Evolutionary conservation across 2,329 filamentous ascomycete species (phyloP).

Genomic region (Pseudogymnoascus pannorum): DNA sequence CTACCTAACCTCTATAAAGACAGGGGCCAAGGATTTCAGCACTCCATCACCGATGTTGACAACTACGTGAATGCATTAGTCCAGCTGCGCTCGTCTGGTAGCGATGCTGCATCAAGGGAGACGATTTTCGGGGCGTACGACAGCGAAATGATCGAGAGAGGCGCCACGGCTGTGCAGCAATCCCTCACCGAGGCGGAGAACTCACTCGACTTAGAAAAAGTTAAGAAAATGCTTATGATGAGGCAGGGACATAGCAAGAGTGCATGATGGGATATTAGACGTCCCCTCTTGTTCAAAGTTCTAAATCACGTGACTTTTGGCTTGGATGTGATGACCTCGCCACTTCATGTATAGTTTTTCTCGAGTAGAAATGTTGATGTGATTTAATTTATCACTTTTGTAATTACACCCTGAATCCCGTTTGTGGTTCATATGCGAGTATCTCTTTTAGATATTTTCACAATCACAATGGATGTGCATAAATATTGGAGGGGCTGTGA

Average conservation of each 20-base stretch:
- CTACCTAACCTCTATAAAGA: slow-evolving; percentile 19
- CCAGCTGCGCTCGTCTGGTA: slow-evolving; percentile 16
- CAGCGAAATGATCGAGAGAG: slow-evolving; percentile 29
- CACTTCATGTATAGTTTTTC: background rate
- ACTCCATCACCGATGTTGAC: slow-evolving; percentile 35
- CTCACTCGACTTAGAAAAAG: slow-evolving; percentile 25
- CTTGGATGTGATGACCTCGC: background rate
- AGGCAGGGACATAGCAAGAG: slow-evolving; percentile 24
- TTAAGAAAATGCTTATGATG: slow-evolving; percentile 31
- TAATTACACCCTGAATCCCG: background rate
- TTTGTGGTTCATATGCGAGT: background rate
- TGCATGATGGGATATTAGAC: slow-evolving; percentile 11
- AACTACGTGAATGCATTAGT: slow-evolving; percentile 32
- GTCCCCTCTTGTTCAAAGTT: background rate
- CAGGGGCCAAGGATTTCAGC: slow-evolving; percentile 40
- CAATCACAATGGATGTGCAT: background rate
- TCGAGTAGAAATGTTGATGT: background rate
- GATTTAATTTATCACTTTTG: background rate
- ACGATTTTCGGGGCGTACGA: slow-evolving; percentile 27
- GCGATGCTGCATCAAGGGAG: slow-evolving; percentile 12
- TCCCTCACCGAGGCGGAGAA: slow-evolving; percentile 29
- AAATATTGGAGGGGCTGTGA: background rate
- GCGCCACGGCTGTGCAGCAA: slow-evolving; percentile 30
- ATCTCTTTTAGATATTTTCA: background rate
- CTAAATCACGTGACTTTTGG: background rate